These are phyloP conservation scores for Xylariaceae sp. DNA, from an alignment of 2,329 filamentous ascomycete species.

Conservation along the genomic window DNA sequence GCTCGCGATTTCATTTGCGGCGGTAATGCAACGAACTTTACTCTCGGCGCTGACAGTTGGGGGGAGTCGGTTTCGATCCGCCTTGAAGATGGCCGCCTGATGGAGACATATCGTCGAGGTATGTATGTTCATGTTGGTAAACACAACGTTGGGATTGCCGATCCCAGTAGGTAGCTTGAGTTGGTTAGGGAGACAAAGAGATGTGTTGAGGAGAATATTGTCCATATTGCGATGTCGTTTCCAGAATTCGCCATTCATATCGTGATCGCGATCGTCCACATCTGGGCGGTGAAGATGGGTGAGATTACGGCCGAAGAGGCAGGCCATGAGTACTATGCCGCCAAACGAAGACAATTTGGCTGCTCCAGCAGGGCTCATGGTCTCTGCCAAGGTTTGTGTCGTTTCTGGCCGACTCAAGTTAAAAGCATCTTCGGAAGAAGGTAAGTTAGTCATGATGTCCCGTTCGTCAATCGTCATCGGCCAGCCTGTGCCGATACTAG, in stretches of 20 bases:
- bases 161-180: conserved; percentile 76
- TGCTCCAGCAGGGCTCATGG: conserved; percentile 67
- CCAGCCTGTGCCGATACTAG: conserved; percentile 95
- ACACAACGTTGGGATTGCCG: conserved; percentile 78
- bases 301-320: conserved; percentile 85
- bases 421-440: conserved; percentile 79
- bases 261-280: conserved; percentile 73
- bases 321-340: conserved; percentile 79
- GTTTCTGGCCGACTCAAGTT: conserved; percentile 72
- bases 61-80: conserved; percentile 80
- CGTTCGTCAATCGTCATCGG: conserved; percentile 90
- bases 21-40: conserved; percentile 87
- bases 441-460: conserved; percentile 84
- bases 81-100: conserved; percentile 96
- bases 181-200: conserved; percentile 73
- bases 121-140: conserved; percentile 95
- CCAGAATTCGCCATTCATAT: conserved; percentile 94
- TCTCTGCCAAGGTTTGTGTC: conserved; percentile 65
- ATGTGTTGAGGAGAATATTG: conserved; percentile 83
- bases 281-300: conserved; percentile 86
- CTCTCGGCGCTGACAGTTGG: conserved; percentile 78
- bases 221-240: conserved; percentile 86
- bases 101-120: conserved; percentile 97
- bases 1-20: conserved; percentile 87
- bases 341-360: conserved; percentile 72